phyloP scores from a whole-genome alignment of 108 stramenopile species.

The Poteriospumella lacustris region DNA sequence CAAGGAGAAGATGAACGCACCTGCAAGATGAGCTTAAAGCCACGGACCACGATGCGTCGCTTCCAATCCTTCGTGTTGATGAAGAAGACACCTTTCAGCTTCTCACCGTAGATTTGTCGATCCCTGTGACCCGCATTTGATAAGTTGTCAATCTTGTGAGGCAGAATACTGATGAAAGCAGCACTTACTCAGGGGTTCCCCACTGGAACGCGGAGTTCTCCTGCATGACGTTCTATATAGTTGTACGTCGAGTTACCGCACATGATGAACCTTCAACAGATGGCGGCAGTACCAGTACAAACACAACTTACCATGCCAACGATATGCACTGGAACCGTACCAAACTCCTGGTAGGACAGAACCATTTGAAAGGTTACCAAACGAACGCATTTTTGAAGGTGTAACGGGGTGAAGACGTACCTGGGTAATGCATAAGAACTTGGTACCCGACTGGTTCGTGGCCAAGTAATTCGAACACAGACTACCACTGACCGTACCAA shows the following conservation, averaged over 20 bases:
- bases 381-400: background rate
- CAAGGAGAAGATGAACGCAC: background rate
- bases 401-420: background rate
- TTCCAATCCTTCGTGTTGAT: background rate
- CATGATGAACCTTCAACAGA: background rate
- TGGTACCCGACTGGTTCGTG: background rate
- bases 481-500: background rate
- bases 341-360: background rate
- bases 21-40: background rate
- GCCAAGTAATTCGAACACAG: background rate
- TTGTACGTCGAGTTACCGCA: background rate
- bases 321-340: background rate
- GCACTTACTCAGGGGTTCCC: constrained; percentile 7
- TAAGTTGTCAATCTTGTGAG: background rate
- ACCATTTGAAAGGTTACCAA: background rate
- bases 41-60: background rate
- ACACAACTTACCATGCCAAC: constrained; percentile 4
- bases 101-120: background rate
- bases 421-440: background rate
- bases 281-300: background rate
- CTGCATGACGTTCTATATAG: background rate
- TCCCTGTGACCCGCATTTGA: background rate
- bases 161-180: background rate
- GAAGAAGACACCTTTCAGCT: background rate
- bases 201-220: background rate